phyloP scores from a whole-genome alignment of 2,329 filamentous ascomycete genomes.

The Fusarium neocosmosporiellum region DNA sequence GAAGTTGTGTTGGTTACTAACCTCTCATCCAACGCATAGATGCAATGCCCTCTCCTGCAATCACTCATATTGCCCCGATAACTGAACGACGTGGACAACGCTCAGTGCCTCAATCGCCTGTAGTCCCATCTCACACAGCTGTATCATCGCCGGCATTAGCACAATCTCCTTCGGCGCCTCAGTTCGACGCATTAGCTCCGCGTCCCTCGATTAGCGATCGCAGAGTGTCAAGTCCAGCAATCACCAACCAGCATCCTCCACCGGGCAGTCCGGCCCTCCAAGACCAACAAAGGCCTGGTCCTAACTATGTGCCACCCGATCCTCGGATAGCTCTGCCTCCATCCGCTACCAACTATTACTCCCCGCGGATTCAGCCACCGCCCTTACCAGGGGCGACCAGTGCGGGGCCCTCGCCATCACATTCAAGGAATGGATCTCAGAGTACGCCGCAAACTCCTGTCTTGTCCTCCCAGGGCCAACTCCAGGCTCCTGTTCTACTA shows the following conservation, averaged over 20 bases:
- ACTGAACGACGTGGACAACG: conserved; percentile 17
- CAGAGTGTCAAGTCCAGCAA: conserved; percentile 13
- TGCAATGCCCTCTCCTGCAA: conserved; percentile 20
- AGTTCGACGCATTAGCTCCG: conserved; percentile 11
- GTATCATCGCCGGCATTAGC: conserved; percentile 1
- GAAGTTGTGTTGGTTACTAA: conserved; percentile 15
- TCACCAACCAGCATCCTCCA: conserved; percentile 4
- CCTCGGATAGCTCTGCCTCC: neutral
- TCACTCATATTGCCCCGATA: neutral
- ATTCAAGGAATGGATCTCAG: conserved; percentile 12
- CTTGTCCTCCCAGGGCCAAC: conserved; percentile 10
- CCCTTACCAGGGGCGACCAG: conserved; percentile 11
- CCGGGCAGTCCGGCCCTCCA: conserved; percentile 13
- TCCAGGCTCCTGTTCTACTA: conserved; percentile 10
- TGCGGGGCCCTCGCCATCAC: conserved; percentile 5
- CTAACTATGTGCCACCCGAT: conserved; percentile 13
- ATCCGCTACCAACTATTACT: conserved; percentile 9
- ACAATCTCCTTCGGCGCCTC: conserved; percentile 10
- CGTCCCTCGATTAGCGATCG: neutral
- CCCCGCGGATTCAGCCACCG: conserved; percentile 13
- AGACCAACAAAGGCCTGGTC: conserved; percentile 4
- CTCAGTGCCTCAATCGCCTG: conserved; percentile 12
- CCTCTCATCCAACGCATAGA: conserved; percentile 6
- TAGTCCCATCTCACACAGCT: conserved; percentile 9
- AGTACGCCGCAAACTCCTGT: conserved; percentile 1